Percentiles rank a stretch among this genome's conserved stretches.
phyloP scores from a whole-genome alignment of 2,329 filamentous ascomycete species.

The Claviceps pazoutovae region DNA sequence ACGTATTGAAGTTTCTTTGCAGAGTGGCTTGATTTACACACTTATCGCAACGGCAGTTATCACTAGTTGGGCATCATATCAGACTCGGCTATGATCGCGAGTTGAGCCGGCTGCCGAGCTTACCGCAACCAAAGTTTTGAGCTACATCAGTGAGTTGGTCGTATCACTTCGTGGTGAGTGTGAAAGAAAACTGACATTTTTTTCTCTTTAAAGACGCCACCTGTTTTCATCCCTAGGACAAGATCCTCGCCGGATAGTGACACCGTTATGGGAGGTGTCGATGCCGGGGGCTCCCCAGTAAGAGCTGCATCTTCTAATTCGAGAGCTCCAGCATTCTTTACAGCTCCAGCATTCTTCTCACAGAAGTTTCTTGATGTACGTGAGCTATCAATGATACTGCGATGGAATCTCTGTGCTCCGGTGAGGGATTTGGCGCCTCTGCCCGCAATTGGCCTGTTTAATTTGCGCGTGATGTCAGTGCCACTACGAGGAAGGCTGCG shows the following conservation, averaged over 20 bases:
- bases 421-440: conserved; percentile 3
- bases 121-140: conserved; percentile 13
- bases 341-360: too few relatives aligned
- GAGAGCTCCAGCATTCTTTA: too few relatives aligned
- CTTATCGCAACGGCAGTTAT: conserved; percentile 28
- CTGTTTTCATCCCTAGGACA: conserved; percentile 2
- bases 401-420: not conserved
- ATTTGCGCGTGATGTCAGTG: not conserved
- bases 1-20: conserved; percentile 29
- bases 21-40: conserved; percentile 29
- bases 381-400: not conserved
- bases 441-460: not conserved
- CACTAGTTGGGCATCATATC: conserved; percentile 13
- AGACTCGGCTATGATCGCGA: not conserved
- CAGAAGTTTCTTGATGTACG: too few relatives aligned
- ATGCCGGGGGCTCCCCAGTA: too few relatives aligned
- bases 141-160: conserved; percentile 3
- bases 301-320: too few relatives aligned
- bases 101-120: not conserved
- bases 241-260: conserved; percentile 1
- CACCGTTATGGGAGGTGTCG: too few relatives aligned
- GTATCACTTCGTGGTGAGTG: not conserved
- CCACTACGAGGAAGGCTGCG: not conserved
- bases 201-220: not conserved
- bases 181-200: conserved; percentile 5